These are phyloP conservation scores for Chalciporus sphaerocephalus DNA, from an alignment of 768 basidiomycete genomes.

Conservation along the genomic window DNA sequence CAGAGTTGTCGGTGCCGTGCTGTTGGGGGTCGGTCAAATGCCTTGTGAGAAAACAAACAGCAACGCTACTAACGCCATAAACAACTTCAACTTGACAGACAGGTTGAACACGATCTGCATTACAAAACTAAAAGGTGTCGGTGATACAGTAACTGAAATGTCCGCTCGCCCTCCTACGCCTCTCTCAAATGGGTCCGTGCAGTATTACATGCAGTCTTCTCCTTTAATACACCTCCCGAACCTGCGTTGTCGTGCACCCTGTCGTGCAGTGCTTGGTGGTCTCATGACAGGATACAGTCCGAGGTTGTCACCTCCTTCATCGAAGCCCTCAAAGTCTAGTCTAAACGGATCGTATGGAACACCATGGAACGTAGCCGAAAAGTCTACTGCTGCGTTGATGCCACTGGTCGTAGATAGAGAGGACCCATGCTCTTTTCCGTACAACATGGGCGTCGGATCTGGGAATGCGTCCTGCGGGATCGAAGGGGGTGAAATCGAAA, in stretches of 20 bases:
- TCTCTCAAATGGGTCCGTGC: background rate
- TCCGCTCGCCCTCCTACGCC: background rate
- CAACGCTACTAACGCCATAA: background rate
- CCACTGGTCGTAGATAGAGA: background rate
- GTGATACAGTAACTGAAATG: background rate
- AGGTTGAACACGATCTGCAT: background rate
- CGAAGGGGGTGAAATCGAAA: constrained; percentile 2
- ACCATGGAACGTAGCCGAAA: constrained; percentile 2
- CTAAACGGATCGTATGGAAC: constrained; percentile 22
- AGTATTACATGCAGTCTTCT: constrained; percentile 11
- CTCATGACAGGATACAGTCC: constrained; percentile 9
- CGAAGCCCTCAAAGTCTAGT: constrained; percentile 11
- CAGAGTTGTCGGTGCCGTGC: background rate
- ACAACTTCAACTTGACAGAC: background rate
- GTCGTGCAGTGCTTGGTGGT: constrained; percentile 3
- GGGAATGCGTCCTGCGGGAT: constrained; percentile 23
- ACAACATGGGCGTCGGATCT: constrained; percentile 13
- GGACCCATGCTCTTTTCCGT: background rate
- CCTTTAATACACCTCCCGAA: constrained; percentile 15
- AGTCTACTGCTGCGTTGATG: background rate
- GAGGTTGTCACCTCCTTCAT: background rate
- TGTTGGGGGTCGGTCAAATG: background rate
- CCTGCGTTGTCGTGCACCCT: constrained; percentile 6
- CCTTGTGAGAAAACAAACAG: background rate
- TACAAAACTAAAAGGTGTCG: background rate